Base-by-base conservation (phyloP, 1,139 yeast species). In the Arxiozyma slooffiae region DNA sequence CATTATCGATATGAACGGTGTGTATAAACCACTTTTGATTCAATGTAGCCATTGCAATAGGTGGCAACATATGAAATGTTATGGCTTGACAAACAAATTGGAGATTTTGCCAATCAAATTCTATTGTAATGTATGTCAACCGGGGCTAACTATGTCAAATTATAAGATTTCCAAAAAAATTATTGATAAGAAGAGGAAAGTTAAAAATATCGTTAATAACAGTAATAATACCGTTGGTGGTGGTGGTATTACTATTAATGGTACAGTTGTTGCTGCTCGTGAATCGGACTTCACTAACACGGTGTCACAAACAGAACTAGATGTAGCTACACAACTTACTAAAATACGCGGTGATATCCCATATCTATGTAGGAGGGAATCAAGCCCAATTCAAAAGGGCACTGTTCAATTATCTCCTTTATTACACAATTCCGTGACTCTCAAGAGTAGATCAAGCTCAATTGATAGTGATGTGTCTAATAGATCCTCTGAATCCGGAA, bases 11-110 rank as follows among this genome's bases (percentile, higher is more conserved):
- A 22, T 20, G 30, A 30, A n/a, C n/a, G 79, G 76, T 56, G 87
- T n/a, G n/a, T n/a, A 82, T 49, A 95, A 88, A 57, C 96, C 89
- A 66, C 96, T 87, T 64, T 96, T 96, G 1, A 89, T 90, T 53
- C 97, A 89, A 67, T 89, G 97, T 70, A 96, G 89, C 64, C 75
- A 79, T 45, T 89, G 97, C 67, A 83, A 78, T 66, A 79, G 95
- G 54, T 89, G 97, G 97, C 96, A 89, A 64, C 97, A 89, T 69
- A 88, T 94, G 46, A 75, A 80, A 22, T 89, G 97, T 68, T 87
- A 87, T 78, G 86, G 85, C 7, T 85, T 84, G 57, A 75, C 73
- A 49, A 78, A 84, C 48, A 52, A 50, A 47, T 81, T 78, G 52
- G 85, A 79, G 37, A 83, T 85, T 52, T 92, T 84, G 0, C 96